Evolutionary conservation across 805 yeast species (phyloP).

Genomic region (Nakazawaea holstii): DNA sequence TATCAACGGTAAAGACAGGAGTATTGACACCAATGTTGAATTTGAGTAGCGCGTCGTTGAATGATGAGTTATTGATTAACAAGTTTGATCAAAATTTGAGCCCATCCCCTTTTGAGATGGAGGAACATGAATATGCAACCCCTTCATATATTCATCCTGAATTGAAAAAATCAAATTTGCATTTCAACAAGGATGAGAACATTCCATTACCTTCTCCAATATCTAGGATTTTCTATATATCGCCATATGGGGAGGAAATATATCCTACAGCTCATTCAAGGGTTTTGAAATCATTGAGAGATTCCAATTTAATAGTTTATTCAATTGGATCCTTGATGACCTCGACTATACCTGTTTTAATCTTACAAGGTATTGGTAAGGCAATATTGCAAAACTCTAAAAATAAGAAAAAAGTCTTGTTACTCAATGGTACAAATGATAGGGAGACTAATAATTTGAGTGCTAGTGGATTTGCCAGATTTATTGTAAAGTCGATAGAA

Average conservation of each 20-base stretch:
- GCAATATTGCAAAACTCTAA: slow-evolving; percentile 34
- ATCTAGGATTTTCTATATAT: slow-evolving; percentile 67
- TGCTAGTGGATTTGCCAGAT: slow-evolving; percentile 52
- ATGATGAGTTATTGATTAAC: slow-evolving; percentile 9
- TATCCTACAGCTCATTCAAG: slow-evolving; percentile 67
- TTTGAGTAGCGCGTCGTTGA: slow-evolving; percentile 1
- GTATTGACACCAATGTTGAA: slow-evolving; percentile 1
- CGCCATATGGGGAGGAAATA: slow-evolving; percentile 84
- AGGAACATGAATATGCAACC: slow-evolving; percentile 50
- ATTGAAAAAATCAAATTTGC: slow-evolving; percentile 65
- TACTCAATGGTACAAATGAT: slow-evolving; percentile 72
- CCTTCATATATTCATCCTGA: slow-evolving; percentile 78
- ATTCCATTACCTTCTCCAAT: slow-evolving; percentile 73
- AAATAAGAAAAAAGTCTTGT: slow-evolving; percentile 44
- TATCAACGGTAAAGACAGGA: slow-evolving; percentile 15
- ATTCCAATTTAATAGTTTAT: slow-evolving; percentile 55
- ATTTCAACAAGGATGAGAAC: slow-evolving; percentile 55
- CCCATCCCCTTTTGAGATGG: slow-evolving; percentile 8
- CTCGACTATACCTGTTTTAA: slow-evolving; percentile 72
- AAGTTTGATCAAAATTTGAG: slow-evolving; percentile 3
- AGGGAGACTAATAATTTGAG: slow-evolving; percentile 72
- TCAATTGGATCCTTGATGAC: slow-evolving; percentile 91
- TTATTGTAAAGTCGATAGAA: slow-evolving; percentile 48
- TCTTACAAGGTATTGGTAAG: slow-evolving; percentile 67
- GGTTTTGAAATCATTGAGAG: slow-evolving; percentile 44